Conservation (phyloP, 192 early-diverging fungal species). For the Entophlyctis luteolus region DNA sequence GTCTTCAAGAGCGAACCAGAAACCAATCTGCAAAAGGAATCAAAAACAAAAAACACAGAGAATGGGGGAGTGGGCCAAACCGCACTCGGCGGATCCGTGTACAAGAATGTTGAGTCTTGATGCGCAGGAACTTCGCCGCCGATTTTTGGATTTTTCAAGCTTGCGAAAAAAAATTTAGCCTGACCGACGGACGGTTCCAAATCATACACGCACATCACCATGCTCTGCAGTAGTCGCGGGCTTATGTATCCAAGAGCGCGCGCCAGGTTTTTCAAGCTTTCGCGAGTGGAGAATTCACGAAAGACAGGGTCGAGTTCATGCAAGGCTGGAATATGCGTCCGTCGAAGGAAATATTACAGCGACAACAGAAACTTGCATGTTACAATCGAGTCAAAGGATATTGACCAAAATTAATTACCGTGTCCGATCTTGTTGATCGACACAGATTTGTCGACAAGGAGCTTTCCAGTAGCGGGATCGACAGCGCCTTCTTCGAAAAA, state of each 20-base stretch:
- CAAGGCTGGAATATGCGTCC: conserved; percentile 71
- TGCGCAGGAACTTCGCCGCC: conserved; percentile 75
- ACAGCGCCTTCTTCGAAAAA: conserved; percentile 88
- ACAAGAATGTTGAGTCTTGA: conserved; percentile 89
- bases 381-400: not conserved
- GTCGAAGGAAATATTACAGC: conserved; percentile 62
- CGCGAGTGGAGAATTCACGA: conserved; percentile 57
- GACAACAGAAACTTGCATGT: not conserved
- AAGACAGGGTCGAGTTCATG: conserved; percentile 80
- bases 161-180: not conserved
- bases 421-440: conserved; percentile 92
- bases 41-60: not conserved
- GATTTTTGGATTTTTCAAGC: conserved; percentile 50
- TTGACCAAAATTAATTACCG: conserved; percentile 37
- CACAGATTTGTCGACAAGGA: conserved; percentile 54
- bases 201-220: conserved; percentile 67
- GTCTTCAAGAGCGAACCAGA: conserved; percentile 92
- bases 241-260: conserved; percentile 60
- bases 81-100: conserved; percentile 79
- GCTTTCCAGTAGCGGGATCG: conserved; percentile 56
- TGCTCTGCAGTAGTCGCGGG: conserved; percentile 79
- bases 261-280: conserved; percentile 52
- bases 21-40: conserved; percentile 16
- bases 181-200: conserved; percentile 28
- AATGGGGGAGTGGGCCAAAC: conserved; percentile 39